Conservation (phyloP, 78 protist genomes). For the Guillardia theta region DNA sequence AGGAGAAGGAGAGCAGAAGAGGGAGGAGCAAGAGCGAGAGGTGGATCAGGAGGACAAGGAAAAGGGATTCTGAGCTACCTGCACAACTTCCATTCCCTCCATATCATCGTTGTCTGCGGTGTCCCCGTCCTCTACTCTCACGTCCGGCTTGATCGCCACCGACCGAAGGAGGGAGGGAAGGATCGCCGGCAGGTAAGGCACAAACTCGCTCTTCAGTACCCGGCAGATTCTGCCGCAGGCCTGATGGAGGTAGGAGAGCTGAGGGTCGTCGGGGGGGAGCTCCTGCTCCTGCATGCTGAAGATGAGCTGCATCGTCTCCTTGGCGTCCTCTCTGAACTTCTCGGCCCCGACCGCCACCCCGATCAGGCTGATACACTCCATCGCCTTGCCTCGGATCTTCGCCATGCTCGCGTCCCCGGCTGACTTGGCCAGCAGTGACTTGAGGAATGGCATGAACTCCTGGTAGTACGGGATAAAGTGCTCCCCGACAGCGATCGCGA, state of each 20-base stretch:
- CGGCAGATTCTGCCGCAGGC: neutral
- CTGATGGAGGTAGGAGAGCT: neutral
- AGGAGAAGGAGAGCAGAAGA: too few relatives aligned
- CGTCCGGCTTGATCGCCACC: neutral
- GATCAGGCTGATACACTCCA: constrained; percentile 83
- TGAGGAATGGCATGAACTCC: neutral
- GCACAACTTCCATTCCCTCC: neutral
- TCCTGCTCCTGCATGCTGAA: neutral
- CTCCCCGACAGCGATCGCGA: neutral
- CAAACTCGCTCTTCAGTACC: neutral
- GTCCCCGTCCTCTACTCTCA: neutral
- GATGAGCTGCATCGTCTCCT: neutral
- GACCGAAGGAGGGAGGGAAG: neutral
- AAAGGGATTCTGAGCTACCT: too few relatives aligned
- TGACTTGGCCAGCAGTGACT: neutral
- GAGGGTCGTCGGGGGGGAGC: neutral
- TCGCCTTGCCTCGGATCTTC: constrained; percentile 79
- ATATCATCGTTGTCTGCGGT: neutral
- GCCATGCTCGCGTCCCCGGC: neutral
- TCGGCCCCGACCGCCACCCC: neutral
- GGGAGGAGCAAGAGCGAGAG: too few relatives aligned
- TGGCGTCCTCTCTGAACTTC: neutral
- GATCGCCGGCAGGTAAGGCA: neutral
- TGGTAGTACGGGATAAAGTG: neutral
- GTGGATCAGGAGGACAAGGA: too few relatives aligned